phyloP scores from a whole-genome alignment of 2,329 filamentous ascomycete species.

The Coniochaeta hoffmannii region DNA sequence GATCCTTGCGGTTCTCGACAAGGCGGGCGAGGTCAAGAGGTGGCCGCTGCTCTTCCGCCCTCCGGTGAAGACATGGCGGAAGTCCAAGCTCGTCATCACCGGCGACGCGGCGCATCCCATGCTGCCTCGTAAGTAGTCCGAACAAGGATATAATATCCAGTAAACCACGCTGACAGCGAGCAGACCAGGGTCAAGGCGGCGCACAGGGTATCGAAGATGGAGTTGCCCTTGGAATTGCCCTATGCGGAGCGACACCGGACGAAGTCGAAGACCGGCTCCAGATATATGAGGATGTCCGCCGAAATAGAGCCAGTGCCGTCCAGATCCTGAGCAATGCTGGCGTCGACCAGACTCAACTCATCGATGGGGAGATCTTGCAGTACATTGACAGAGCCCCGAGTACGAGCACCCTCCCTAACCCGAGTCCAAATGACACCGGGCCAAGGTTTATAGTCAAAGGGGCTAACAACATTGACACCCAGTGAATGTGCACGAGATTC shows the following conservation, averaged over 20 bases:
- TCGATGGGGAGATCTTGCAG: not conserved
- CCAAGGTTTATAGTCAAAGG: not conserved
- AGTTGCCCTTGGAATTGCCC: conserved; percentile 13
- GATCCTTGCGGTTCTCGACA: not conserved
- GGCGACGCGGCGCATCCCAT: conserved; percentile 1
- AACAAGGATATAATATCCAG: not conserved
- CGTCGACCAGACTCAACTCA: conserved; percentile 11
- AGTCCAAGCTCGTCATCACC: not conserved
- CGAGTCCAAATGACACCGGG: not conserved
- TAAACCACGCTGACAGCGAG: not conserved
- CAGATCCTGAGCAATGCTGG: conserved; percentile 22
- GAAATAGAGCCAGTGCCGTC: conserved; percentile 16
- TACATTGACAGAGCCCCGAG: not conserved
- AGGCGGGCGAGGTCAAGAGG: not conserved
- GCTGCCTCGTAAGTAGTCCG: not conserved
- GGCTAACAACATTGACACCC: not conserved
- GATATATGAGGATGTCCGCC: conserved; percentile 15
- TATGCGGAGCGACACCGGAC: conserved; percentile 7
- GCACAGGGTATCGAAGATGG: conserved; percentile 19
- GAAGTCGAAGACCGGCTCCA: conserved; percentile 9
- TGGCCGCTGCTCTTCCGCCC: conserved; percentile 1
- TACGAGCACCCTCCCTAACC: not conserved
- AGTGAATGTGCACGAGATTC: not conserved
- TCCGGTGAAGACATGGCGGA: not conserved
- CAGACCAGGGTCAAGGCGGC: conserved; percentile 20